Base-by-base conservation (phyloP, 208 protist genomes). In the Leishmania amazonensis region DNA sequence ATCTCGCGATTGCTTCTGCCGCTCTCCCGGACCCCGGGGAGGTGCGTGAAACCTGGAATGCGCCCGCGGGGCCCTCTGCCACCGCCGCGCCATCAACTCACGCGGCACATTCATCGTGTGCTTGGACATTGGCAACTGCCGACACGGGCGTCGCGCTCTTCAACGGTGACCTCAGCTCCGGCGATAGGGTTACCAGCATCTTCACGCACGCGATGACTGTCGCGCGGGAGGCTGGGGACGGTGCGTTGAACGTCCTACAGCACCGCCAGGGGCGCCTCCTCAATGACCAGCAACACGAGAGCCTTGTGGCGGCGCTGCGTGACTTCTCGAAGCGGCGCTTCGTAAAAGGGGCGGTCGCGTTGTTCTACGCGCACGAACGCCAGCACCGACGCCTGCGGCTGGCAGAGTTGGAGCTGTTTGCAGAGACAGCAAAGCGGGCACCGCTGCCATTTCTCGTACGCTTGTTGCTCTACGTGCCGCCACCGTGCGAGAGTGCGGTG, bases 401-500 rank as follows among this genome's bases (percentile, higher is more conserved):
- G 53, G 40, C 53, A 13, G 92, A 95, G 65, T 65, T 89, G 47
- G 88, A 89, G 58, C 79, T 81, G 83, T 95, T 95, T 81, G 82
- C 85, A 5, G 89, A 88, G 74, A 79, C 82, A 0, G 84, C 91
- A 31, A 77, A 78, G 77, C 77, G 81, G 3, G 88, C 85, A 2
- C 87, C 92, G 6, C 57, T 90, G 19, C 15, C 47, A 6, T 93
- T 93, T 75, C 78, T 87, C 2, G 80, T 78, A 19, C 81, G 80
- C 17, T 74, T 92, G 57, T 60, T 95, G 21, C 19, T 38, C 21
- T 86, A 87, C 81, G 68, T 80, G 35, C 79, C 83, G 28, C 78
- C 83, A 49, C 83, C 83, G 53, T 82, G 73, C 38, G 73, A 85
- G 67, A 90, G 85, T 65, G 81, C 71, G 24, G 68, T 78, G 35